Evolutionary conservation across 2,329 filamentous ascomycete species (phyloP).

Genomic region (Xylariaceae sp.): DNA sequence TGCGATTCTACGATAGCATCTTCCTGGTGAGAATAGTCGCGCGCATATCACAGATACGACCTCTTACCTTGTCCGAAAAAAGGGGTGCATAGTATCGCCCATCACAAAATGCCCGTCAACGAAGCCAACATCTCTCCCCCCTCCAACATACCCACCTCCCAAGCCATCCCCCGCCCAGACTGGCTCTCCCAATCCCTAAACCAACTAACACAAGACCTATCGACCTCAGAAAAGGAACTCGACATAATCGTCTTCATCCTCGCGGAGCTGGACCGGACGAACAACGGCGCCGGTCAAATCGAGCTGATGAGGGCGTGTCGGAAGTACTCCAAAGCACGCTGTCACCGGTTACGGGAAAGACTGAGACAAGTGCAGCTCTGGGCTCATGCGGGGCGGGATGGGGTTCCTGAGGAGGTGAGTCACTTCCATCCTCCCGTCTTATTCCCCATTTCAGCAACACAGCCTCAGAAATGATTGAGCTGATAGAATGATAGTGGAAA

Average conservation of each 20-base stretch:
- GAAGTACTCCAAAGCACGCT: slow-evolving; percentile 25
- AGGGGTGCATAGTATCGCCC: not conserved
- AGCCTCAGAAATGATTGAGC: not conserved
- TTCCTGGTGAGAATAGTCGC: too few species aligned
- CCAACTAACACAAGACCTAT: slow-evolving; percentile 22
- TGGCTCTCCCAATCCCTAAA: slow-evolving; percentile 23
- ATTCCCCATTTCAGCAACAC: not conserved
- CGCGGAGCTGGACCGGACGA: slow-evolving; percentile 16
- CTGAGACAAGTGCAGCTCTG: slow-evolving; percentile 26
- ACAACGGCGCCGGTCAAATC: slow-evolving; percentile 13
- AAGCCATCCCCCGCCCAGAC: not conserved
- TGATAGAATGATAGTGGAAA: slow-evolving; percentile 20
- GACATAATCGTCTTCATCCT: slow-evolving; percentile 24
- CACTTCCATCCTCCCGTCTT: not conserved
- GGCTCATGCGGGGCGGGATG: slow-evolving; percentile 16
- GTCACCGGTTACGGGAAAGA: slow-evolving; percentile 24
- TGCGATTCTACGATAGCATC: too few species aligned
- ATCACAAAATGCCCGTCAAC: not conserved
- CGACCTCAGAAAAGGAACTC: slow-evolving; percentile 27
- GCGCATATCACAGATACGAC: not conserved
- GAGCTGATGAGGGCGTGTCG: slow-evolving; percentile 26
- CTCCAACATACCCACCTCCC: not conserved
- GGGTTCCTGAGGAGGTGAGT: slow-evolving; percentile 20
- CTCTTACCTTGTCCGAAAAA: not conserved
- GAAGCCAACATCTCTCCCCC: too few species aligned